These are phyloP conservation scores for Xylona heveae DNA, from an alignment of 495 filamentous ascomycete genomes.

Conservation along the genomic window DNA sequence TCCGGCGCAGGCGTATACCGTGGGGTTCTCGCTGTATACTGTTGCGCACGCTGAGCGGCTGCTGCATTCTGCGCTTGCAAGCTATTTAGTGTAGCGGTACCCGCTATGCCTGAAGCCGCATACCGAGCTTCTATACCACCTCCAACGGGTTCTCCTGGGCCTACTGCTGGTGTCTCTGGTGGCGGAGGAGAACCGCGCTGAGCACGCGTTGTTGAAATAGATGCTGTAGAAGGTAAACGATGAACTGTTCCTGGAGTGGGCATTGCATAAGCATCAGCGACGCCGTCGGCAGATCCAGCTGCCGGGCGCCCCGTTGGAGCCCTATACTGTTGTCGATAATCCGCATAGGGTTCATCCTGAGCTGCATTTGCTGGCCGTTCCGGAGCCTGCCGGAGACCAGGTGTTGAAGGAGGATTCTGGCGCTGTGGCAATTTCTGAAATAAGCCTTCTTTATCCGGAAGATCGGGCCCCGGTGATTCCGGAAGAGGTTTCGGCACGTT, in stretches of 20 bases:
- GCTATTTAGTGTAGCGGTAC: slow-evolving; percentile 55
- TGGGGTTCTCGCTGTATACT: slow-evolving; percentile 28
- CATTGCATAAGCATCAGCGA: not conserved
- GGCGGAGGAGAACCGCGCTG: slow-evolving; percentile 86
- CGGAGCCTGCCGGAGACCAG: slow-evolving; percentile 11
- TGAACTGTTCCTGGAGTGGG: slow-evolving; percentile 37
- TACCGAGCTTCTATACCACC: slow-evolving; percentile 77
- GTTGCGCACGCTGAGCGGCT: slow-evolving; percentile 50
- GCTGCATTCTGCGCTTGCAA: slow-evolving; percentile 71
- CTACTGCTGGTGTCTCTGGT: slow-evolving; percentile 70
- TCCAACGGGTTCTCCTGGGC: slow-evolving; percentile 42
- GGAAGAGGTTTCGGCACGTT: slow-evolving; percentile 59
- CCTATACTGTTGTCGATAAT: slow-evolving; percentile 47
- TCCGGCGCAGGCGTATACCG: not conserved
- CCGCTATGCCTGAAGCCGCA: slow-evolving; percentile 73
- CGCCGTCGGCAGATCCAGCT: slow-evolving; percentile 8
- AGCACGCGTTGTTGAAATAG: slow-evolving; percentile 80
- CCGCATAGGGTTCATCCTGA: slow-evolving; percentile 23
- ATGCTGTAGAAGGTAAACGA: slow-evolving; percentile 69
- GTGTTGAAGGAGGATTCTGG: slow-evolving; percentile 7
- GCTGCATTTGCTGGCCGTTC: slow-evolving; percentile 15
- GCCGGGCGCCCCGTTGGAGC: slow-evolving; percentile 21
- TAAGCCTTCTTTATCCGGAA: slow-evolving; percentile 47
- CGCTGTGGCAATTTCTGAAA: slow-evolving; percentile 33
- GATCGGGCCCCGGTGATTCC: slow-evolving; percentile 49